Base-by-base conservation (phyloP, 805 yeast species). In the Cyberlindnera euphorbiiphila region DNA sequence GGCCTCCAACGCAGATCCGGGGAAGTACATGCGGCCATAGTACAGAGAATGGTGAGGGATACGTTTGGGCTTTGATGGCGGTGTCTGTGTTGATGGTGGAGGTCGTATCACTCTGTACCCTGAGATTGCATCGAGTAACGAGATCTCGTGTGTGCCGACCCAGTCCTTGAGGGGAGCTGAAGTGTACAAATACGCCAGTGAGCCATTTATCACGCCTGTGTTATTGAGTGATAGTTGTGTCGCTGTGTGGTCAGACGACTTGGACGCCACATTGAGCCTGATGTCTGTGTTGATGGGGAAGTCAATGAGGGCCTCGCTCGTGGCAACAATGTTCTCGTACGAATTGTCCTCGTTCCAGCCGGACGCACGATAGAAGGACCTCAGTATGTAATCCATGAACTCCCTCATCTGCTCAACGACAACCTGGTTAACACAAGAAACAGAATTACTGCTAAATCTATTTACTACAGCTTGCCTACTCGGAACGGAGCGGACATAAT, bases 11-110 rank as follows among this genome's bases (percentile, higher is more conserved):
- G 83, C 80, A 13, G 85, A 79, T 2, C 86, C 84, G 0, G 98
- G 98, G 44, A 91, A 78, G 53, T 81, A 85, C 78, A 93, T 74
- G 46, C 91, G 69, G 1, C 98, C 98, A 58, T 86, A 91, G 23
- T 83, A 60, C 12, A 91, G 64, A 0, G 78, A 65, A 24, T 69
- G 62, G 8, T 49, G 47, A 21, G 31, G 31, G 25, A 45, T 41
- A 7, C 9, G 22, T 18, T 25, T 13, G n/a, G 22, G 13, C 20
- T 15, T 29, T 35, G 14, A 14, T 46, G 55, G 53, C 5, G 79
- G 78, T 20, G n/a, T 37, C 2, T 9, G 13, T 12, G 35, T 18
- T 16, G 25, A 14, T n/a, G 51, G 42, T 11, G 59, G 55, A 6
- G 81, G 81, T 40, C 73, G 75, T 21, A 82, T 65, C 29, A 72